Evolutionary conservation across 805 yeast genomes (phyloP).

Genomic region (Pichia kluyveri): DNA sequence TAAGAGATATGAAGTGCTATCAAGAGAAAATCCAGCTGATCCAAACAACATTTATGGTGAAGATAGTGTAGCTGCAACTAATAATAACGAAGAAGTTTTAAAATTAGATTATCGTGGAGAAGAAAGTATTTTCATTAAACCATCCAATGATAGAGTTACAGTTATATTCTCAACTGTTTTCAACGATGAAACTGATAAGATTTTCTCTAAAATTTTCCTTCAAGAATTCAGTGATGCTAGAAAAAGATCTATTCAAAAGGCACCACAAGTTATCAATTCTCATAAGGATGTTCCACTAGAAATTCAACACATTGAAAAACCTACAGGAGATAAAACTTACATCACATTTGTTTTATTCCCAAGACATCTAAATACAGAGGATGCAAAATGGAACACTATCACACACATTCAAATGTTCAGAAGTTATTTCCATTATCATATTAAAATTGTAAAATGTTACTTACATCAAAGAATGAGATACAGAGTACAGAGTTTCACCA

Average conservation of each 20-base stretch:
- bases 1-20: conserved; percentile 61
- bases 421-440: conserved; percentile 97
- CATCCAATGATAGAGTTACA: conserved; percentile 93
- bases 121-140: conserved; percentile 83
- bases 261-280: conserved; percentile 93
- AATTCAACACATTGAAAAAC: conserved; percentile 37
- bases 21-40: conserved; percentile 31
- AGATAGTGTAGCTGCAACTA: conserved; percentile 23
- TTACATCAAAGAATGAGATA: conserved; percentile 98
- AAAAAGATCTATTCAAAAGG: conserved; percentile 90
- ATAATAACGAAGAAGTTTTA: conserved; percentile 47
- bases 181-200: conserved; percentile 93
- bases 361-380: conserved; percentile 58
- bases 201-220: conserved; percentile 79
- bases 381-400: conserved; percentile 71
- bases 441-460: conserved; percentile 96
- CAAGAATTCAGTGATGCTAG: conserved; percentile 96
- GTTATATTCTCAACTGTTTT: conserved; percentile 91
- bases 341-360: conserved; percentile 73
- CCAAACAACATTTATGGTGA: conserved; percentile 35
- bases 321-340: conserved; percentile 30
- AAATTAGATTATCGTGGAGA: conserved; percentile 83
- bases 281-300: conserved; percentile 92
- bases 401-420: conserved; percentile 88
- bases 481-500: conserved; percentile 87